Conservation (phyloP, 2,329 filamentous ascomycete species). For the Monilinia vaccinii-corymbosi region DNA sequence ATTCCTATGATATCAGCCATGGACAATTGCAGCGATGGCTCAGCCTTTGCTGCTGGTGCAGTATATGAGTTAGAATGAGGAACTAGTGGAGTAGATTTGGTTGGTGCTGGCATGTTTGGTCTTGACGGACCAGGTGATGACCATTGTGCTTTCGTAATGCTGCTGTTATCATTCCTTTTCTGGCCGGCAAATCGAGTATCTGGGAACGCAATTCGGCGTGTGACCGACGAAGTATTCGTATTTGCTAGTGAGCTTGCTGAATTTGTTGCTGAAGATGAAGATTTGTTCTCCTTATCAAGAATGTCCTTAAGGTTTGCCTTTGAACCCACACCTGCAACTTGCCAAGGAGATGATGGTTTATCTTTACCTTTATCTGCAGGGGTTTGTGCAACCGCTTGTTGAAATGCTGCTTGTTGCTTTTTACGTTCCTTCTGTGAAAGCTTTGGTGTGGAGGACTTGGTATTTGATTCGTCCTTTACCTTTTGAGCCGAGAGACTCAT, state of each 20-base stretch:
- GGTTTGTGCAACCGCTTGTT: constrained; percentile 32
- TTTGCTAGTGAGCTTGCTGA: constrained; percentile 16
- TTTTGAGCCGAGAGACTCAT: constrained; percentile 45
- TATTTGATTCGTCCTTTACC: constrained; percentile 26
- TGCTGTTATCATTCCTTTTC: constrained; percentile 16
- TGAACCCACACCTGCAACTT: constrained; percentile 41
- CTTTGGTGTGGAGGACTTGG: constrained; percentile 42
- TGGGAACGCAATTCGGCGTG: constrained; percentile 45
- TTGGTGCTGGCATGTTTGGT: constrained; percentile 14
- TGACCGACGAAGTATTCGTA: constrained; percentile 30
- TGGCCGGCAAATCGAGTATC: constrained; percentile 57
- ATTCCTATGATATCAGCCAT: constrained; percentile 84
- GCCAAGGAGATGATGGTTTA: constrained; percentile 52
- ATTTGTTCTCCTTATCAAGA: constrained; percentile 30
- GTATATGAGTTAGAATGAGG: constrained; percentile 56
- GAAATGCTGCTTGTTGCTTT: constrained; percentile 51
- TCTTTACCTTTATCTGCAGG: constrained; percentile 34
- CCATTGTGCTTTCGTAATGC: constrained; percentile 12
- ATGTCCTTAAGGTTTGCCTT: constrained; percentile 44
- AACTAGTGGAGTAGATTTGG: constrained; percentile 34
- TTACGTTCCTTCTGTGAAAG: constrained; percentile 91
- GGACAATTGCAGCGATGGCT: constrained; percentile 58
- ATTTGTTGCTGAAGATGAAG: constrained; percentile 26
- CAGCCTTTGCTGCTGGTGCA: constrained; percentile 47
- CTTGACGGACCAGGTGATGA: constrained; percentile 13